A percentile compares a stretch with the other conserved stretches of the same genome.
These are phyloP conservation scores for Mycena metata DNA, from an alignment of 768 basidiomycete genomes.

Conservation along the genomic window DNA sequence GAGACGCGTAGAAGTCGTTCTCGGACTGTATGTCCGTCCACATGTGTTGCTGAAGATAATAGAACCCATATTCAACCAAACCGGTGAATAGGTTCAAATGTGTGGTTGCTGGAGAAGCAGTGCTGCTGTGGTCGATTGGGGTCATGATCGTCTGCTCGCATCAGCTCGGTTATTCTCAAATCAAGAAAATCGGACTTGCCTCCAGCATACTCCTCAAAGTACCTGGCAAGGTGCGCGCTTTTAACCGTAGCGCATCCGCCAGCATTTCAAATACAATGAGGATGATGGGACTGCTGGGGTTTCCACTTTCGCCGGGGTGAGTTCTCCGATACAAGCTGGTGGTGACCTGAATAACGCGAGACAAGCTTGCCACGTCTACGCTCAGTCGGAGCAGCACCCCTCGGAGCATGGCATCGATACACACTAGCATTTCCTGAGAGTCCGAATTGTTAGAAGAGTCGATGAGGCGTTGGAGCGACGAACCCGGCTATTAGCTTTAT, in stretches of 20 bases:
- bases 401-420: conserved; percentile 73
- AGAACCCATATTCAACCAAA: conserved; percentile 64
- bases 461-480: conserved; percentile 33
- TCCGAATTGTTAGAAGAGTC: conserved; percentile 10
- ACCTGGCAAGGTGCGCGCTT: conserved; percentile 61
- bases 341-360: conserved; percentile 63
- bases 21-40: conserved; percentile 63
- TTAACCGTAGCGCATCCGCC: conserved; percentile 66
- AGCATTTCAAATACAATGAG: conserved; percentile 64
- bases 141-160: conserved; percentile 32
- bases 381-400: conserved; percentile 63
- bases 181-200: conserved; percentile 50
- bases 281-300: conserved; percentile 52
- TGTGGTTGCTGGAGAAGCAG: conserved; percentile 44
- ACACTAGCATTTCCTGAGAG: conserved; percentile 68
- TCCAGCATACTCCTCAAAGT: conserved; percentile 68
- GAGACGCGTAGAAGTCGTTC: conserved; percentile 64
- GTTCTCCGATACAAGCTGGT: conserved; percentile 57
- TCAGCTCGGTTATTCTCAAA: conserved; percentile 1
- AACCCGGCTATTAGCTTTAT: conserved; percentile 71
- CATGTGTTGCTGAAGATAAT: conserved; percentile 65
- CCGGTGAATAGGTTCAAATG: conserved; percentile 52
- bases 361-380: conserved; percentile 59
- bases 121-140: conserved; percentile 30
- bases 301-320: conserved; percentile 41